Evolutionary conservation across 1,139 yeast species (phyloP), one percentile per base, ranked within the genome.

Genomic region (Hansenula sp.): DNA sequence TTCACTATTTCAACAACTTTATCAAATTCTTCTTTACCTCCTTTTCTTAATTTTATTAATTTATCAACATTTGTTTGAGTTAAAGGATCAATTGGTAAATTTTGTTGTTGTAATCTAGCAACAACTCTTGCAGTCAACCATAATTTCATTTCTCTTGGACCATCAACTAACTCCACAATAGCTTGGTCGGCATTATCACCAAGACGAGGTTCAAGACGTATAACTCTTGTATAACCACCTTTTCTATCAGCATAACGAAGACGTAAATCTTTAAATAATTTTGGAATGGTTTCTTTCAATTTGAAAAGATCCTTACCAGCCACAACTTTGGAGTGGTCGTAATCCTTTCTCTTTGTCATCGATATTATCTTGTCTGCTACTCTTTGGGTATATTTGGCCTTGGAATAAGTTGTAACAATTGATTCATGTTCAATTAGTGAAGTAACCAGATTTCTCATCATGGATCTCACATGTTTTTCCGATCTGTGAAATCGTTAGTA

Each of bases 161-260:
- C 81, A 52, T 86, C 96, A 2, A 92, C 95, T 40, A 94, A 69
- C 62, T 94, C 98, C 42, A 94, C 61, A 14, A 92, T 82, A 2
- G 95, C 82, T 73, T 86, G 92, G 19, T 94, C 92, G 0, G 97
- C 96, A 49, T 82, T 84, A 60, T 94, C 98, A 51, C 92, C 94
- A 40, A 83, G 64, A 53, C 98, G 73, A 26, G 94, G 89, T 61
- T 92, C 97, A 48, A 94, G 69, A 53, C 78, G 81, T 51, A 90
- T 67, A 44, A 90, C 78, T 50, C 98, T 76, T 13, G 97, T 89
- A 66, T 82, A 92, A 2, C 97, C 97, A 46, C 88, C 86, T 1
- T 65, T 60, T 62, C 96, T 74, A 26, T 65, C 57, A 9, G 69
- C 60, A 58, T 85, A 90, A 51, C 96, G 71, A 31, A 73, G 66